phyloP scores from a whole-genome alignment of 371 early-diverging fungal genomes.

The Sporodiniella umbellata region DNA sequence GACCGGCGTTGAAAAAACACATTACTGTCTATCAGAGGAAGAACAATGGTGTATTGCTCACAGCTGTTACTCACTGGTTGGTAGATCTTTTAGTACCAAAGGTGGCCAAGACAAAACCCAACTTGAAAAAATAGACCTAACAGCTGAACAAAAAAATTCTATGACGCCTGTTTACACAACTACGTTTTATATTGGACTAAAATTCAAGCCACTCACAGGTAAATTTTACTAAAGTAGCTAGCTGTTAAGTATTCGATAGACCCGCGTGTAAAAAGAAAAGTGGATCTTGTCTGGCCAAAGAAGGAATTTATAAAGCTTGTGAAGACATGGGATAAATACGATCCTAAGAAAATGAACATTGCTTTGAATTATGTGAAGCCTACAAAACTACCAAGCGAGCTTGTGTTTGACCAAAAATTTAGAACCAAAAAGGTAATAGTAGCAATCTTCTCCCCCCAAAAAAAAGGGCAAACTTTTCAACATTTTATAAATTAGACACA shows the following conservation, averaged over 20 bases:
- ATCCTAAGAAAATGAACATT: conserved; percentile 68
- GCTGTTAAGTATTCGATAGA: conserved; percentile 10
- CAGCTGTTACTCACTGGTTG: conserved; percentile 47
- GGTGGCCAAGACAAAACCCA: conserved; percentile 12
- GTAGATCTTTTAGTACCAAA: conserved; percentile 24
- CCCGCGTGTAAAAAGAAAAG: conserved; percentile 47
- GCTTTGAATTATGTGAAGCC: conserved; percentile 62
- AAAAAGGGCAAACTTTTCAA: too few species aligned
- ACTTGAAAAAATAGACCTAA: conserved; percentile 30
- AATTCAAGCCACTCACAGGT: conserved; percentile 57
- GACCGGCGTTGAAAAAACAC: conserved; percentile 77
- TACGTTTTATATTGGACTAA: conserved; percentile 88
- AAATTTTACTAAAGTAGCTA: conserved; percentile 8
- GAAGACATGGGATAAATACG: conserved; percentile 76
- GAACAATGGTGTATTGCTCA: conserved; percentile 65
- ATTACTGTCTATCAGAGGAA: conserved; percentile 58
- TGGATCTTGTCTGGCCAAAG: conserved; percentile 78
- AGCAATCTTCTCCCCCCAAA: too few species aligned
- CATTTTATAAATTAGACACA: too few species aligned
- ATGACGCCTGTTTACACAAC: conserved; percentile 61
- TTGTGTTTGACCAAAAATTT: too few species aligned
- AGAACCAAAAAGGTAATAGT: background rate
- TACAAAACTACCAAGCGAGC: background rate
- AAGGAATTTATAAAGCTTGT: conserved; percentile 80
- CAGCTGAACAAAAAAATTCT: conserved; percentile 31